Conservation (phyloP, 2,329 filamentous ascomycete species). For the Aspergillus ustus region DNA sequence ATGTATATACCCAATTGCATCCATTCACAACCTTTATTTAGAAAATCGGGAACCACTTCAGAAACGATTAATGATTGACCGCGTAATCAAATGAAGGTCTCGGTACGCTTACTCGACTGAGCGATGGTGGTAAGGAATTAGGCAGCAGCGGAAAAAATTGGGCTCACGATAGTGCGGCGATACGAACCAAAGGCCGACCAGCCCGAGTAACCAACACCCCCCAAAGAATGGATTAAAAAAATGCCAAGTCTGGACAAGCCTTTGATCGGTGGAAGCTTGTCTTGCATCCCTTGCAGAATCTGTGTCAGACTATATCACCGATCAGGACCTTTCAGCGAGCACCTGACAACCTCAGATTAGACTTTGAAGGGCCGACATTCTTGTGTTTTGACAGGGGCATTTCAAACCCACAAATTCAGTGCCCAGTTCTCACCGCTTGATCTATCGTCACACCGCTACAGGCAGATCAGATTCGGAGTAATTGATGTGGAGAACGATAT, state of each 20-base stretch:
- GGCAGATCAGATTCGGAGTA: background rate
- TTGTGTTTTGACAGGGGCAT: no score
- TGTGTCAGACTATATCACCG: background rate
- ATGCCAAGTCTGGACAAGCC: slow-evolving; percentile 25
- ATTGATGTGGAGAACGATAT: background rate
- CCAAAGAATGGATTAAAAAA: background rate
- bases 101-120: background rate
- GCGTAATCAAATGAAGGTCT: background rate
- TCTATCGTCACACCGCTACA: slow-evolving; percentile 13
- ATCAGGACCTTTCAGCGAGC: background rate
- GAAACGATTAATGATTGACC: background rate
- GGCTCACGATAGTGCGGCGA: background rate
- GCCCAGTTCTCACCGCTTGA: slow-evolving; percentile 2
- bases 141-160: background rate
- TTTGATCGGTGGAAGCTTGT: slow-evolving; percentile 23
- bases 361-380: no score
- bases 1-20: slow-evolving; percentile 11
- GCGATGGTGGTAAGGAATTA: background rate
- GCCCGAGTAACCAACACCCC: no score
- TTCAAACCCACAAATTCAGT: no score
- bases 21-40: background rate
- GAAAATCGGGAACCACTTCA: background rate
- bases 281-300: slow-evolving; percentile 18
- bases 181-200: no score
- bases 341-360: no score